phyloP scores from a whole-genome alignment of 495 filamentous ascomycete genomes.

The Aspergillus bridgeri region DNA sequence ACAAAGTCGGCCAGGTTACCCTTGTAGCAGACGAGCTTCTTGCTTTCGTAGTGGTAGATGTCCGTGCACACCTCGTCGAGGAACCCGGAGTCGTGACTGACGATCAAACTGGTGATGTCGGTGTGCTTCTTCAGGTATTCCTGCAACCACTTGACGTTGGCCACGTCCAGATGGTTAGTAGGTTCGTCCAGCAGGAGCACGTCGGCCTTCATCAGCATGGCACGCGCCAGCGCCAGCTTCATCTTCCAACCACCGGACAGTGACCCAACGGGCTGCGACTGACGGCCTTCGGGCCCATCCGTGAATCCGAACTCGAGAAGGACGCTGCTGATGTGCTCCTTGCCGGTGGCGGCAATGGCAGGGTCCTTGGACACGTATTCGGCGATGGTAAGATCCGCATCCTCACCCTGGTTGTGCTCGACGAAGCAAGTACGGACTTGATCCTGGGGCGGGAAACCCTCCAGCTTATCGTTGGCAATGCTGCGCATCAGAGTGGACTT shows the following conservation, averaged over 20 bases:
- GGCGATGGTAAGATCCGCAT: conserved; percentile 90
- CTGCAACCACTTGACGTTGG: conserved; percentile 93
- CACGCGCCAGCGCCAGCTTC: conserved; percentile 95
- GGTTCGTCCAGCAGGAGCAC: conserved; percentile 96
- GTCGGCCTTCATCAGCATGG: conserved; percentile 95
- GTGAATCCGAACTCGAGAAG: conserved; percentile 92
- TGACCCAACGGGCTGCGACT: conserved; percentile 83
- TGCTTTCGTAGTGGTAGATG: conserved; percentile 98
- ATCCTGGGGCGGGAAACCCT: conserved; percentile 91
- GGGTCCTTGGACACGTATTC: conserved; percentile 88
- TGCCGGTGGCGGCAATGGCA: conserved; percentile 66
- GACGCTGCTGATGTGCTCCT: conserved; percentile 76
- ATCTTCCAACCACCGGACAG: conserved; percentile 99
- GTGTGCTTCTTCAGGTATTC: conserved; percentile 93
- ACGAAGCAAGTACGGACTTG: conserved; percentile 95
- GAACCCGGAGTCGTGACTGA: conserved; percentile 97
- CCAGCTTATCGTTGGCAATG: conserved; percentile 92
- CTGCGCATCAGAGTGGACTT: conserved; percentile 98
- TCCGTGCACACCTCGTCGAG: conserved; percentile 96
- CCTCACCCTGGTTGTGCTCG: conserved; percentile 97
- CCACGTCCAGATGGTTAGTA: conserved; percentile 96
- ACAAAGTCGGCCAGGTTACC: conserved; percentile 95
- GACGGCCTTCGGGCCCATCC: conserved; percentile 80
- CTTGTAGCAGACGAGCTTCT: conserved; percentile 93
- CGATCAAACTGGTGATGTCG: conserved; percentile 95